Conservation (phyloP, 805 yeast species). For the Wickerhamomyces tratensis region DNA sequence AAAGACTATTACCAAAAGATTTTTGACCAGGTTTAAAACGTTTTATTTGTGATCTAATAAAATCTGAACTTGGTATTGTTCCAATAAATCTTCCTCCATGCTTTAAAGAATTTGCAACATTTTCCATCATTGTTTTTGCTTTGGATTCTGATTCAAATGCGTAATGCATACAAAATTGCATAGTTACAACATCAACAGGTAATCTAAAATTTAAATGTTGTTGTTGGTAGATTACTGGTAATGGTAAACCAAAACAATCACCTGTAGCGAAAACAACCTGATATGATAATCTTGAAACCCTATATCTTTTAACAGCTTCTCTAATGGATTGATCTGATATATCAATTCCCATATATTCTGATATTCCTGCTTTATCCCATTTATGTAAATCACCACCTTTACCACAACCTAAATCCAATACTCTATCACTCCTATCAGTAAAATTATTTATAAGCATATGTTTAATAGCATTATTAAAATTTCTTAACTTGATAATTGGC, state of each 20-base stretch:
- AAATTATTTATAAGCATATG: constrained; percentile 72
- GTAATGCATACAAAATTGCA: constrained; percentile 91
- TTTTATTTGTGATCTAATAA: constrained; percentile 57
- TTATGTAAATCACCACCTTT: constrained; percentile 96
- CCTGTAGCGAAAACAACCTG: constrained; percentile 85
- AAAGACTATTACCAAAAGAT: constrained; percentile 80
- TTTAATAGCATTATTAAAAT: constrained; percentile 88
- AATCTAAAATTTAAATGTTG: constrained; percentile 39
- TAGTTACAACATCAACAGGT: constrained; percentile 82
- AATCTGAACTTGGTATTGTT: constrained; percentile 88
- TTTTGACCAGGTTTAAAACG: constrained; percentile 41
- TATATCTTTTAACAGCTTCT: constrained; percentile 75
- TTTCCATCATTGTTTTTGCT: constrained; percentile 61
- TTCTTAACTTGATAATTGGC: constrained; percentile 76
- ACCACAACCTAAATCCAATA: constrained; percentile 90
- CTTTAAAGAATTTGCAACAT: constrained; percentile 65
- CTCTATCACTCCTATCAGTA: constrained; percentile 43
- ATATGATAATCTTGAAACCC: constrained; percentile 45
- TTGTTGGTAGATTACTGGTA: constrained; percentile 51
- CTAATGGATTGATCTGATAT: constrained; percentile 80
- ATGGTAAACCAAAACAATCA: constrained; percentile 70
- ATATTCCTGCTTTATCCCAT: constrained; percentile 66
- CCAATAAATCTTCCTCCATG: constrained; percentile 88
- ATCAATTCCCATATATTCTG: constrained; percentile 84
- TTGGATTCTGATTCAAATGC: constrained; percentile 84